Evolutionary conservation across 768 basidiomycete genomes (phyloP).

Genomic region (Amanita pallidorosea): DNA sequence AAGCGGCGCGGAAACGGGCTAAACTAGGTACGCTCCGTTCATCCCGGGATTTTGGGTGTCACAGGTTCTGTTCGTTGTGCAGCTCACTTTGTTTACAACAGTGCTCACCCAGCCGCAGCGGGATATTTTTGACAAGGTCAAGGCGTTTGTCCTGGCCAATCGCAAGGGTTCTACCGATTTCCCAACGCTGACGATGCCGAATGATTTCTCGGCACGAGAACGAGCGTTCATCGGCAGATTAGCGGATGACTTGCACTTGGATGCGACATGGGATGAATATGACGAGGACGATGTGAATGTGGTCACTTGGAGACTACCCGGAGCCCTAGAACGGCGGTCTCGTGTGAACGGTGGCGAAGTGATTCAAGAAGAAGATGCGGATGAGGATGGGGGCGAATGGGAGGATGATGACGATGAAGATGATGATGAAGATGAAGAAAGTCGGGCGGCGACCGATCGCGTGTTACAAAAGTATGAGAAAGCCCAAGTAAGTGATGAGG

Average conservation of each 20-base stretch:
- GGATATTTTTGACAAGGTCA: conserved; percentile 69
- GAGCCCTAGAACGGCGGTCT: conserved; percentile 19
- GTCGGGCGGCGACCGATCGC: conserved; percentile 61
- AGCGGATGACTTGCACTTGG: conserved; percentile 67
- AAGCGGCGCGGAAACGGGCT: conserved; percentile 43
- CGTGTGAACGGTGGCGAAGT: conserved; percentile 39
- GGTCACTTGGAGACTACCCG: conserved; percentile 57
- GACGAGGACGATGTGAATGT: conserved; percentile 75
- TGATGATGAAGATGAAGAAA: conserved; percentile 51
- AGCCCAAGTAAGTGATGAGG: conserved; percentile 65
- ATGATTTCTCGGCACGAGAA: conserved; percentile 73
- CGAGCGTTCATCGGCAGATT: conserved; percentile 69
- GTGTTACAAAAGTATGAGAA: conserved; percentile 84
- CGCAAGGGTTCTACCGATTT: conserved; percentile 20
- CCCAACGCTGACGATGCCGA: conserved; percentile 53
- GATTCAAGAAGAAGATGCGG: conserved; percentile 26
- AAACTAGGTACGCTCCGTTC: conserved; percentile 59
- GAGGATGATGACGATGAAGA: conserved; percentile 16
- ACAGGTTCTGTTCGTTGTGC: too few relatives aligned
- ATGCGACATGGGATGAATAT: conserved; percentile 87
- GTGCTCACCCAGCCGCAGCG: conserved; percentile 71
- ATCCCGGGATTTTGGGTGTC: too few relatives aligned
- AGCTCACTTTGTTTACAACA: conserved; percentile 8
- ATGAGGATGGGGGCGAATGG: conserved; percentile 30
- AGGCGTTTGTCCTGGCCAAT: conserved; percentile 56